These are phyloP conservation scores for Fistulinella staudtii DNA, from an alignment of 1,284 basidiomycete genomes.

Conservation along the genomic window DNA sequence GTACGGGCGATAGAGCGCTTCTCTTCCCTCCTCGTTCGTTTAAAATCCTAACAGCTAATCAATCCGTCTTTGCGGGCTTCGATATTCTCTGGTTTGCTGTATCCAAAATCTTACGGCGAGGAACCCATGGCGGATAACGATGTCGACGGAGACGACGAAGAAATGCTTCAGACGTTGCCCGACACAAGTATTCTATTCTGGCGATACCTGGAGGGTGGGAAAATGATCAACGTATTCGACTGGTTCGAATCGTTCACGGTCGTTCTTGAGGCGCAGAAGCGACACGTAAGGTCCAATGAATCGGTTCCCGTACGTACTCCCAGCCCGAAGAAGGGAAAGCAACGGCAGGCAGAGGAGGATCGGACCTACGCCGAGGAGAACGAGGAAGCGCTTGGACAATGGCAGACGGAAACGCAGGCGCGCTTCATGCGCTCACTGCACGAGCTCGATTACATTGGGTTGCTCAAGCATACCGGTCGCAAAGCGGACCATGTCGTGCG, in stretches of 20 bases:
- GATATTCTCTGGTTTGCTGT: constrained; percentile 54
- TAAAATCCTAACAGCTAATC: constrained; percentile 43
- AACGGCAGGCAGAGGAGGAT: constrained; percentile 18
- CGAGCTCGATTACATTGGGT: constrained; percentile 73
- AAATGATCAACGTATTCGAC: constrained; percentile 77
- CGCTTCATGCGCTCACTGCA: constrained; percentile 74
- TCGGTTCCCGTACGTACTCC: constrained; percentile 16
- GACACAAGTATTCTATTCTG: constrained; percentile 73
- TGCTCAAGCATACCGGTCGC: constrained; percentile 72
- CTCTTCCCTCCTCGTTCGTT: constrained; percentile 12
- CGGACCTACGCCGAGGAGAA: constrained; percentile 25
- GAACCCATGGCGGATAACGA: constrained; percentile 4
- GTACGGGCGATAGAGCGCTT: constrained; percentile 32
- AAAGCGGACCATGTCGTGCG: constrained; percentile 71
- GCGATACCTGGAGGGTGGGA: constrained; percentile 70
- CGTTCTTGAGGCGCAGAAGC: constrained; percentile 53
- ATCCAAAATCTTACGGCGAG: constrained; percentile 49
- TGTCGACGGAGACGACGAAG: constrained; percentile 21
- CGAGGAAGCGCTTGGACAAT: constrained; percentile 45
- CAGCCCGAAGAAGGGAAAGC: constrained; percentile 30
- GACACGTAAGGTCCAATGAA: constrained; percentile 22
- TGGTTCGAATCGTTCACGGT: constrained; percentile 72
- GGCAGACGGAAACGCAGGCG: constrained; percentile 64
- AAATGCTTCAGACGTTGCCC: constrained; percentile 48
- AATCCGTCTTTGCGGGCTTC: constrained; percentile 64